phyloP scores from a whole-genome alignment of 208 protist species.

The Sergeia podlipaevii region DNA sequence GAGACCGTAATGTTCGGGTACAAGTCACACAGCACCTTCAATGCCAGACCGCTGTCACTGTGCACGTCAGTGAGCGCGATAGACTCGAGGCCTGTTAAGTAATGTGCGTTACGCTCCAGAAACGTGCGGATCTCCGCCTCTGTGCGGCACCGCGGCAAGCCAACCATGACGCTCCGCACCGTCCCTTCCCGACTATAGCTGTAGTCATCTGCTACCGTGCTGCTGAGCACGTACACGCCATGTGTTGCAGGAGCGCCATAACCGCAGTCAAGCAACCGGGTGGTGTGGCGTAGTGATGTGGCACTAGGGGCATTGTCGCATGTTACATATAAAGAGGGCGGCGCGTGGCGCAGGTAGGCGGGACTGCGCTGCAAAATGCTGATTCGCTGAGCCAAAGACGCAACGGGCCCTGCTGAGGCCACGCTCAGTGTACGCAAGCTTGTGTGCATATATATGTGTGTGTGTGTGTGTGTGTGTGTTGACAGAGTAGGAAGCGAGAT shows the following conservation, averaged over 20 bases:
- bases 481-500: too few relatives aligned
- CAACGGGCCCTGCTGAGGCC: background rate
- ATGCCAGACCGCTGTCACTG: constrained; percentile 20
- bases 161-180: constrained; percentile 47
- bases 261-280: constrained; percentile 48
- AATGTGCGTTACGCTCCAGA: constrained; percentile 23
- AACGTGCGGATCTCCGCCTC: constrained; percentile 38
- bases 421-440: background rate
- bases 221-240: constrained; percentile 54
- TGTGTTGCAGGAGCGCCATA: constrained; percentile 31
- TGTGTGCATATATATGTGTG: background rate
- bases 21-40: constrained; percentile 27
- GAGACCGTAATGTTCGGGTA: constrained; percentile 43
- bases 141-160: constrained; percentile 33
- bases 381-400: constrained; percentile 15
- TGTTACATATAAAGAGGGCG: constrained; percentile 68
- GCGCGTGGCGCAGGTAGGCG: constrained; percentile 59
- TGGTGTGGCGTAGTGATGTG: constrained; percentile 41
- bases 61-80: constrained; percentile 53
- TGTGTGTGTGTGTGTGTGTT: constrained; percentile 4
- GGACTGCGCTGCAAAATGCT: constrained; percentile 11
- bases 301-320: constrained; percentile 20
- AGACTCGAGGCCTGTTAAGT: constrained; percentile 34
- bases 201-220: constrained; percentile 41
- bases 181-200: constrained; percentile 22